These are phyloP conservation scores for Nothophaeocryptopus gaeumannii DNA, from an alignment of 2,329 filamentous ascomycete genomes.

Conservation along the genomic window DNA sequence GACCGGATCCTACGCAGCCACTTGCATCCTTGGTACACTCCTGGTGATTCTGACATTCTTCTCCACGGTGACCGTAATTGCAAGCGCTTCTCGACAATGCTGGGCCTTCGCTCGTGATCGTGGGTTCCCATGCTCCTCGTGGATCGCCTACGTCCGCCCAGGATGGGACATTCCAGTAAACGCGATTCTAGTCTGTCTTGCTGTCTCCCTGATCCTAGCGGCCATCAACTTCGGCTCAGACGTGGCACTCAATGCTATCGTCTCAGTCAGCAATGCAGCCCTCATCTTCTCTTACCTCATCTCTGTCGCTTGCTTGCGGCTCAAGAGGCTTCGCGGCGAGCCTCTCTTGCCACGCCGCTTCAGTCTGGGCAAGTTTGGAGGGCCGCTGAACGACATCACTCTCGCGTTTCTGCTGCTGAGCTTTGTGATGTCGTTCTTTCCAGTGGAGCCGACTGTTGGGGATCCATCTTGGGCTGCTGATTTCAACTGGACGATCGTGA, in stretches of 20 bases:
- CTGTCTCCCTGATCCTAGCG: constrained; percentile 25
- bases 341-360: constrained; percentile 39
- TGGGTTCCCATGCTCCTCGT: constrained; percentile 25
- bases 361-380: constrained; percentile 39
- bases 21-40: constrained; percentile 22
- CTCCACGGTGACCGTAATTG: constrained; percentile 17
- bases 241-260: constrained; percentile 36
- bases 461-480: constrained; percentile 6
- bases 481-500: constrained; percentile 21
- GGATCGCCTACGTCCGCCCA: constrained; percentile 18
- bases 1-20: constrained; percentile 28
- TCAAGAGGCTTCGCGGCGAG: constrained; percentile 38
- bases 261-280: constrained; percentile 39
- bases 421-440: constrained; percentile 43
- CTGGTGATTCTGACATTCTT: constrained; percentile 26
- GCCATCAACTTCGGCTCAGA: constrained; percentile 29
- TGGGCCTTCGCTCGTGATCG: constrained; percentile 40
- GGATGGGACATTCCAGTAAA: constrained; percentile 25
- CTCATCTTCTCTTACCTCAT: constrained; percentile 43
- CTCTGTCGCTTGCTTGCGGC: constrained; percentile 41
- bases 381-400: constrained; percentile 38
- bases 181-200: constrained; percentile 25
- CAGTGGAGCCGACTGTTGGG: constrained; percentile 28
- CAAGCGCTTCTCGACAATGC: constrained; percentile 31
- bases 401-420: constrained; percentile 36